Base-by-base conservation (phyloP, 441 rosid genomes). In the Euphorbia celastroides region DNA sequence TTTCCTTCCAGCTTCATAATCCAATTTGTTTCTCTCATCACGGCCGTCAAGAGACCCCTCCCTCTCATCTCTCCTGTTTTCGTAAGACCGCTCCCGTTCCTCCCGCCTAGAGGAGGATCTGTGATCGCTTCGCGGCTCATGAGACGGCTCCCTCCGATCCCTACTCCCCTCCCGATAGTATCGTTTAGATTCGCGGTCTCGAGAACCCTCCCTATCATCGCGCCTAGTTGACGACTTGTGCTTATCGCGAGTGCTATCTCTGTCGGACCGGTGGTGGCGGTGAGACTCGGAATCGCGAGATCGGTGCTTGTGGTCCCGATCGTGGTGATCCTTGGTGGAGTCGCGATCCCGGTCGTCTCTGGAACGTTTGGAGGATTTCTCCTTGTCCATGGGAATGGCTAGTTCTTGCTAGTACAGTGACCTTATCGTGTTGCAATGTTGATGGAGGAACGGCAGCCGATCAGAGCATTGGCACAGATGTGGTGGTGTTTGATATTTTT, bases 341-440 rank as follows among this genome's bases (percentile, higher is more conserved):
- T 79, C 84, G 46, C 70, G 72, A 26, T 79, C 81, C 10, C 84
- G 80, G 41, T 82, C 86, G 27, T 85, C 87, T 0, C 88, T 78
- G 60, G 76, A 36, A 65, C 85, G 85, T 64, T 85, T 79, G 67
- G 83, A 77, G 13, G 83, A 70, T 73, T 79, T 86, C 32, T 80
- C 85, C 62, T 71, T 82, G 42, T 81, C 84, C 92, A 90, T 89
- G 64, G 50, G 59, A 76, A 68, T 78, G 67, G 78, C 60, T 78
- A 12, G 3, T 1, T 20, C 7, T 48, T 48, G 54, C 4, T 17
- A 2, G 13, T n/a, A 0, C 65, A 9, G 13, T 25, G 11, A 0
- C 54, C 19, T 30, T 62, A 38, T 42, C 26, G 41, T 48, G 26
- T 23, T 23, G 9, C 0, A 48, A n/a, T 11, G 7, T 23, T 25